phyloP scores from a whole-genome alignment of 768 basidiomycete species.

The Lactifluus piperatus region DNA sequence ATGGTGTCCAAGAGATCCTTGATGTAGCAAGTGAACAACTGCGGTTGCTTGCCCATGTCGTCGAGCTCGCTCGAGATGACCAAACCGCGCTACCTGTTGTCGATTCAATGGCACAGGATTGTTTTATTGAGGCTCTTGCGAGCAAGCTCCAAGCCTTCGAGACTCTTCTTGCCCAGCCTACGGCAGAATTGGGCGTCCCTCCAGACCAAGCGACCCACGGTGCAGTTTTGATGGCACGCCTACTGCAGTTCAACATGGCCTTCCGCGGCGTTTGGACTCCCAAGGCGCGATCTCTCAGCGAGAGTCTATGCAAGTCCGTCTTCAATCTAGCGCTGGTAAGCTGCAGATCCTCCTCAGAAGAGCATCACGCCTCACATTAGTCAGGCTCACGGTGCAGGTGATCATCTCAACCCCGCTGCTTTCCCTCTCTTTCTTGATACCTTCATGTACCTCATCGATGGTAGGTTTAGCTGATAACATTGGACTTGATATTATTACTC shows the following conservation, averaged over 20 bases:
- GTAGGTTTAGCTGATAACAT: constrained; percentile 31
- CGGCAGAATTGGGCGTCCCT: constrained; percentile 16
- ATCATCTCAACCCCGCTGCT: constrained; percentile 43
- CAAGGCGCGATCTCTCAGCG: constrained; percentile 38
- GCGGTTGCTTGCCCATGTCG: constrained; percentile 58
- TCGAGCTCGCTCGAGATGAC: constrained; percentile 51
- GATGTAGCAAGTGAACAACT: constrained; percentile 52
- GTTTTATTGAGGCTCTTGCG: constrained; percentile 43
- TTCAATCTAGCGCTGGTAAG: constrained; percentile 28
- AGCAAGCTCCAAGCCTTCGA: constrained; percentile 37
- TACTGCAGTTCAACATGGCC: constrained; percentile 67
- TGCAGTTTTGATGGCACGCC: constrained; percentile 50
- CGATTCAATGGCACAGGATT: constrained; percentile 47
- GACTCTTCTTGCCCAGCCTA: constrained; percentile 20
- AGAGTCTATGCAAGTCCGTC: constrained; percentile 34
- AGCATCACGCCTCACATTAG: neutral
- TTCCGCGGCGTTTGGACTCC: constrained; percentile 52
- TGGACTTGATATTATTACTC: neutral
- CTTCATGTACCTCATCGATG: constrained; percentile 63
- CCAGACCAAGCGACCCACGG: constrained; percentile 28
- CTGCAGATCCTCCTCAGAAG: neutral
- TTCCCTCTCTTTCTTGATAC: constrained; percentile 70
- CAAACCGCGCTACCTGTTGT: constrained; percentile 38
- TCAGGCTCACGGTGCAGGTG: constrained; percentile 49
- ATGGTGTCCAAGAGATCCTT: constrained; percentile 26